Conservation (phyloP, 83 land plant species). For the Isoetes engelmannii region DNA sequence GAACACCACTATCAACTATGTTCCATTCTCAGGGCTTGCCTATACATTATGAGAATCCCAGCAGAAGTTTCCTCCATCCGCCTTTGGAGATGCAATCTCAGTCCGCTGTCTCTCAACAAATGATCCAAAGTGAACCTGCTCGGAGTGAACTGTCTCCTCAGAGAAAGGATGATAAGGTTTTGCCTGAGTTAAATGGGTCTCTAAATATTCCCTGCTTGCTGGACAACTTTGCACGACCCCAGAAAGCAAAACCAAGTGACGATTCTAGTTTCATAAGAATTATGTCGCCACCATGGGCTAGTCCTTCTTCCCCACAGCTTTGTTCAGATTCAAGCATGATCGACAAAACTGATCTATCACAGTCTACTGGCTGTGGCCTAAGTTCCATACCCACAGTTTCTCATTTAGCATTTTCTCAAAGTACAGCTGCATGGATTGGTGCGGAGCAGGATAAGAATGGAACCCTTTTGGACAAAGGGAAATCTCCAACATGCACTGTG, state of each 20-base stretch:
- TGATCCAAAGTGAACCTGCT: not conserved
- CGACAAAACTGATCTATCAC: not conserved
- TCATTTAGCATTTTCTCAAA: not conserved
- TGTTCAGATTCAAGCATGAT: too few relatives aligned
- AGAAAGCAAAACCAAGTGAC: not conserved
- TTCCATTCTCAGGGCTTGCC: constrained; percentile 14
- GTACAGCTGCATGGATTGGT: not conserved
- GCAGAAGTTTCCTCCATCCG: constrained; percentile 15
- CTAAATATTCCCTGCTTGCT: not conserved
- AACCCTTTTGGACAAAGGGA: constrained; percentile 12
- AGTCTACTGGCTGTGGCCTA: constrained; percentile 4
- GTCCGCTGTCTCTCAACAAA: not conserved
- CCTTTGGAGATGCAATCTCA: not conserved
- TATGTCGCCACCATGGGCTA: too few relatives aligned
- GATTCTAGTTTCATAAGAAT: constrained; percentile 5
- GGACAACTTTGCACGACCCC: not conserved
- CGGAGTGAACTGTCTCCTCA: not conserved
- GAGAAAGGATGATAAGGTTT: not conserved
- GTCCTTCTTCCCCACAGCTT: too few relatives aligned
- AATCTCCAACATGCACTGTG: constrained; percentile 4
- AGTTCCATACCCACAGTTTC: not conserved
- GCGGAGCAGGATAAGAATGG: not conserved
- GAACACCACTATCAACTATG: not conserved
- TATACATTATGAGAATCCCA: constrained; percentile 11
- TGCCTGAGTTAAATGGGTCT: not conserved